Evolutionary conservation across 495 filamentous ascomycete genomes (phyloP), one percentile per base, ranked within the genome.

Genomic region (Podospora conica): DNA sequence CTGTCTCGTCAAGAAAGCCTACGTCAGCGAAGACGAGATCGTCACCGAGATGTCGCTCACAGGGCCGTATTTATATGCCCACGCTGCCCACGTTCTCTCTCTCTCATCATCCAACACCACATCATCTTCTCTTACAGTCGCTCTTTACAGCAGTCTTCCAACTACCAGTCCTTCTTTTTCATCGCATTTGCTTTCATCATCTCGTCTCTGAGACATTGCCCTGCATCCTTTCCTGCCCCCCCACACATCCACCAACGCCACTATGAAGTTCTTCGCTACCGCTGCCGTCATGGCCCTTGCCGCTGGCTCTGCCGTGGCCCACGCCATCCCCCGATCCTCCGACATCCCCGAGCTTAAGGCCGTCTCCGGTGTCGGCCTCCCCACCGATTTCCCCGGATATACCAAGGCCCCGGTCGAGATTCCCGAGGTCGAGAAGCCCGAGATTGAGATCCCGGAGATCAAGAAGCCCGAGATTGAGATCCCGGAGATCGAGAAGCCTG

Each of bases 231-330:
- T 48, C n/a, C 40, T 48, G 40, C 18, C 40, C 15, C 15, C 40
- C 40, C 18, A 7, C 40, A 48, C 40, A 48, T n/a, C 40, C 15
- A 48, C 40, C 40, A 48, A 48, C 40, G 40, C 40, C 40, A 48
- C 40, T 18, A 48, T 48, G 40, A 48, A 48, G 40, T 48, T 48
- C 40, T 48, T 48, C 40, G 40, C 40, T 48, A 48, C 40, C 40
- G 40, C 40, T 48, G 40, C 40, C 18, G 40, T 48, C 40, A 48
- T 48, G 40, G 69, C 69, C 8, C 62, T 70, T 22, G 66, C 69
- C 21, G 69, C 66, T 6, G 69, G 69, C 22, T 70, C 69, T 18
- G 65, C 65, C 54, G 54, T 70, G 3, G 69, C 66, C 53, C 65
- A 66, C n/a, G 63, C 63, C 31, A 12, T 70, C 2, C 62, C 69